Evolutionary conservation across 164 flowering plant genomes (phyloP), one percentile per base, ranked within the genome.

Genomic region (Piper longum): DNA sequence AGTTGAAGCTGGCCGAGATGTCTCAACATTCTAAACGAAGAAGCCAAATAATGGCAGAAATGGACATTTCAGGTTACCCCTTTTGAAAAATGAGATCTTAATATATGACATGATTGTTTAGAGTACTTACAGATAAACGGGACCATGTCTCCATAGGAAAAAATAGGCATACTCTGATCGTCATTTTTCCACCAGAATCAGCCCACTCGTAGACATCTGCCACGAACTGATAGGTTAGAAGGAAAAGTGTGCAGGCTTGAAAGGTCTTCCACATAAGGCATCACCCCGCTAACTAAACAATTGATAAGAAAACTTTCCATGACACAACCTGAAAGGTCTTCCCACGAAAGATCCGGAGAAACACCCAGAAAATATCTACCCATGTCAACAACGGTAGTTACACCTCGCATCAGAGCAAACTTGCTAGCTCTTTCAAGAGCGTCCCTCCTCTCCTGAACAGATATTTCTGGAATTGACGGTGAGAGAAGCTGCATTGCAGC

Each of bases 71-170:
- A 44, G 11, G 48, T 9, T 26, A 26, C 36, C 1, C 36, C 36
- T 26, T 26, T 26, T 26, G 36, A 26, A 26, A 26, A 26, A 26
- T 26, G 1, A 26, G 36, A 26, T 26, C 1, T 26, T 26, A 2
- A 26, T 26, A 26, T 26, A 26, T 44, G 8, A 5, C 11, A 44
- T 5, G 11, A 44, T 44, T 44, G 48, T 44, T 44, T 9, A 44
- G 48, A 65, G 54, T 58, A 48, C 90, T 60, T 88, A 89, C 98
- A 67, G 19, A 68, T 70, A 93, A 71, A 18, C 83, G 86, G 61
- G 88, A 72, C 96, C 96, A 89, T 18, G 97, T 88, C 81, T 79
- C 85, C 75, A 93, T 75, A 40, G 98, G 98, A 65, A 93, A 93
- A 73, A 86, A 88, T 62, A 89, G 75, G 85, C 97, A 88, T 43